A percentile compares a stretch with the other conserved stretches of the same genome.
phyloP scores from a whole-genome alignment of 768 basidiomycete genomes.

The Hydnum rufescens region DNA sequence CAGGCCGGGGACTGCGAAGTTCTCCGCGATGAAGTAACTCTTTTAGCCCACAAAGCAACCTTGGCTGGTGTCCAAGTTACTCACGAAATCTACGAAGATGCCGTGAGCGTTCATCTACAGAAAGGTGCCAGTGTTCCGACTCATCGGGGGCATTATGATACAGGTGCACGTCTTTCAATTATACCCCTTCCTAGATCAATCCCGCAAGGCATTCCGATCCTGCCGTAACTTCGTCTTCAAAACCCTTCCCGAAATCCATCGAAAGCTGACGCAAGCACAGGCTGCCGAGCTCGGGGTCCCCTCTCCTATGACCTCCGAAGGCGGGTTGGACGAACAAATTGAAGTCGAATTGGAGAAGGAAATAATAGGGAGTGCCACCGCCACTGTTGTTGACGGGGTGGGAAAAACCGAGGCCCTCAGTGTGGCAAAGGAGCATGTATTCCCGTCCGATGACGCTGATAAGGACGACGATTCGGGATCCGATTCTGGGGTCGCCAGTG shows the following conservation, averaged over 20 bases:
- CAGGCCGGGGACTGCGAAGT: slow-evolving; percentile 91
- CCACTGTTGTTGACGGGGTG: neutral
- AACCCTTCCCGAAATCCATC: slow-evolving; percentile 24
- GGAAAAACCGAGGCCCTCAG: too few species aligned
- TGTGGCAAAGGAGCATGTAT: too few species aligned
- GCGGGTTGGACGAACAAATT: too few species aligned
- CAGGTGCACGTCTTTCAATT: slow-evolving; percentile 85
- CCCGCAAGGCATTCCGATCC: slow-evolving; percentile 46
- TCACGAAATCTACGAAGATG: slow-evolving; percentile 83
- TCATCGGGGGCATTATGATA: neutral
- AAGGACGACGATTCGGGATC: neutral
- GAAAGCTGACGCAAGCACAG: too few species aligned
- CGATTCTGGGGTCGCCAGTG: neutral
- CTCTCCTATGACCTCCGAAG: too few species aligned
- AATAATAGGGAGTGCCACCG: neutral
- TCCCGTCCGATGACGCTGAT: neutral
- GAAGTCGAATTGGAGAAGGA: neutral
- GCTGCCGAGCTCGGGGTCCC: too few species aligned
- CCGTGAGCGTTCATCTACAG: slow-evolving; percentile 29
- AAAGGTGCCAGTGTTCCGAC: neutral
- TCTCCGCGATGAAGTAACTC: slow-evolving; percentile 78
- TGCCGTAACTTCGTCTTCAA: slow-evolving; percentile 49
- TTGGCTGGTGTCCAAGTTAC: slow-evolving; percentile 67
- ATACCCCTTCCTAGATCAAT: slow-evolving; percentile 54
- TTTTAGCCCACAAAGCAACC: slow-evolving; percentile 85